Conservation (phyloP, 352 stramenopile genomes). For the Phytopythium litorale region DNA sequence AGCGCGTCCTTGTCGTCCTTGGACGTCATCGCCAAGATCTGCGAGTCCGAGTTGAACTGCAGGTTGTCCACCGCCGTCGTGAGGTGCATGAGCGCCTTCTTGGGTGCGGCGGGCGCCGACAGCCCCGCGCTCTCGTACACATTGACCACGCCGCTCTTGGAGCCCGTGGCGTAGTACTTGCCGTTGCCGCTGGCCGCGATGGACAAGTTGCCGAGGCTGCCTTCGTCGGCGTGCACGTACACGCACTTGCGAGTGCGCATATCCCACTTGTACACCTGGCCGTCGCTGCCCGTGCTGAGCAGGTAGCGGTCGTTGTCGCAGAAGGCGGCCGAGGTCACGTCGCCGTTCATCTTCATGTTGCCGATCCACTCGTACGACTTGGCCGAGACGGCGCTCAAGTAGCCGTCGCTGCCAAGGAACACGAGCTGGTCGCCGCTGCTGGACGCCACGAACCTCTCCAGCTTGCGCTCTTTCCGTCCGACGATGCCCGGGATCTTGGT, state of each 20-base stretch:
- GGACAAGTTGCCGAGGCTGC: constrained; percentile 81
- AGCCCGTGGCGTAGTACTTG: constrained; percentile 90
- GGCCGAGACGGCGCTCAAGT: constrained; percentile 91
- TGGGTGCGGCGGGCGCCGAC: constrained; percentile 49
- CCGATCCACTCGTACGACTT: constrained; percentile 92
- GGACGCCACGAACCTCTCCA: constrained; percentile 90
- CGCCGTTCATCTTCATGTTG: constrained; percentile 96
- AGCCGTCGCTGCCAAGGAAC: constrained; percentile 95
- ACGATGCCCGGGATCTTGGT: constrained; percentile 89
- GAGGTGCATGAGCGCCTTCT: constrained; percentile 97
- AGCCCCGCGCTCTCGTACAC: constrained; percentile 89
- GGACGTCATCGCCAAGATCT: constrained; percentile 94
- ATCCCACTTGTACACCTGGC: constrained; percentile 97
- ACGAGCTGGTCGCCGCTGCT: constrained; percentile 87
- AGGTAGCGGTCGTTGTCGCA: constrained; percentile 91
- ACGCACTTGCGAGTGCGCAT: constrained; percentile 84
- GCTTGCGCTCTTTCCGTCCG: constrained; percentile 89
- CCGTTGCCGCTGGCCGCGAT: constrained; percentile 56
- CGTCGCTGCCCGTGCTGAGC: constrained; percentile 93
- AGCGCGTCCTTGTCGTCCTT: constrained; percentile 91
- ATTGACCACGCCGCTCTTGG: constrained; percentile 97
- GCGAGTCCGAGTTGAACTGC: constrained; percentile 91
- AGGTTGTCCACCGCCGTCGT: constrained; percentile 89
- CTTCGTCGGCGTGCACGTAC: constrained; percentile 80
- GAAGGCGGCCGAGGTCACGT: constrained; percentile 88